Base-by-base conservation (phyloP, 148 eudicot species). In the Chenopodium formosanum region DNA sequence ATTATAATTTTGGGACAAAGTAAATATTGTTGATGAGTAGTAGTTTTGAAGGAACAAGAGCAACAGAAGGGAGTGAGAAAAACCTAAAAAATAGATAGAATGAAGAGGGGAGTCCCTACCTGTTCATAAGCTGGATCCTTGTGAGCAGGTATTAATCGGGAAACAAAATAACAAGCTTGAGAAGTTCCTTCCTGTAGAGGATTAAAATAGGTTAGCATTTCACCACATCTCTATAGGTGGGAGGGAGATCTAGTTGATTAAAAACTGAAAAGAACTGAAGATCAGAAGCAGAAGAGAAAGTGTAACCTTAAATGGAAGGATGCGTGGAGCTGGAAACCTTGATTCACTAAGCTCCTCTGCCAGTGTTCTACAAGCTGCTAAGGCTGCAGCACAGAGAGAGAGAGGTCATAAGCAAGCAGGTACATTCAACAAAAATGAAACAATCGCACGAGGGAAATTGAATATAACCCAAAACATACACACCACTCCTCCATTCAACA, bases 111-210 rank as follows among this genome's bases (percentile, higher is more conserved):
- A 80, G 76, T 17, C 44, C 87, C 68, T 56, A 91, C 99, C 90
- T 94, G 99, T 82, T 96, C 98, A 62, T 94, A 96, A 34, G 99
- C 97, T 31, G 99, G 99, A 84, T 96, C 99, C 86, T 90, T 94
- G 89, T 91, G 99, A 56, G 99, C 99, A 27, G 99, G 99, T 86
- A 96, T 94, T 82, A 96, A 75, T 60, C 98, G 91, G 78, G 99
- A 89, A 80, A 92, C 94, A 84, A 96, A 94, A 87, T 94, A 96
- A 10, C 99, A 91, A 62, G 99, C 98, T 83, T 90, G 98, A 74
- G 99, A 96, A 81, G 97, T 96, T 78, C 98, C 98, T 81, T 94
- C 99, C 99, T 96, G 90, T 85, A 66, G 73, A 71, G 60, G 76
- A 75, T 47, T 46, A 60, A 81, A 82, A 20, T 58, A 70, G 32